These are phyloP conservation scores for Trametes pubescens DNA, from an alignment of 1,284 basidiomycete species.

Conservation along the genomic window DNA sequence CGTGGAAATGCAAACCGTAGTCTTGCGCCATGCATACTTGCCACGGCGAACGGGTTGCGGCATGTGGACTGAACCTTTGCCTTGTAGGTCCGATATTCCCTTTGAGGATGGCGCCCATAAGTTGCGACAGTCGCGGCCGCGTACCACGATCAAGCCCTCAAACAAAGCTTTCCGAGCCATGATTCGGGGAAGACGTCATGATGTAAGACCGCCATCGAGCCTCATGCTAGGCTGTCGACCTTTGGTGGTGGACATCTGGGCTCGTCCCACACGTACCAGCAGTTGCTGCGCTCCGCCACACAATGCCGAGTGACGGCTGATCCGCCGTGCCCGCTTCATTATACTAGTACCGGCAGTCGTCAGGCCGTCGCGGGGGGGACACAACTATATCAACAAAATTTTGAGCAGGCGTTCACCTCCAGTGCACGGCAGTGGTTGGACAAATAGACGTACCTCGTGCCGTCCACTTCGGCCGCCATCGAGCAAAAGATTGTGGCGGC, in stretches of 20 bases:
- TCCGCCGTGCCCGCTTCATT: background rate
- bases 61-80: too few relatives aligned
- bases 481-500: background rate
- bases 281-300: background rate
- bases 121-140: too few relatives aligned
- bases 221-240: too few relatives aligned
- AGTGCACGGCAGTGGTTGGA: background rate
- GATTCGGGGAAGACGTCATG: too few relatives aligned
- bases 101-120: too few relatives aligned
- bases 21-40: too few relatives aligned
- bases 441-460: background rate
- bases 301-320: background rate
- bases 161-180: too few relatives aligned
- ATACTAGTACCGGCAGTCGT: background rate
- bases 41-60: too few relatives aligned
- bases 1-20: too few relatives aligned
- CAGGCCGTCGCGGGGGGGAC: background rate
- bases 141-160: too few relatives aligned
- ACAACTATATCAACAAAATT: background rate
- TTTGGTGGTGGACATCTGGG: background rate
- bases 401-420: background rate
- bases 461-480: background rate
- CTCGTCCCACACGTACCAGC: background rate
- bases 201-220: too few relatives aligned
- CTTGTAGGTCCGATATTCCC: too few relatives aligned